Evolutionary conservation across 1,284 basidiomycete genomes (phyloP).

Genomic region (Trametes hirsuta): DNA sequence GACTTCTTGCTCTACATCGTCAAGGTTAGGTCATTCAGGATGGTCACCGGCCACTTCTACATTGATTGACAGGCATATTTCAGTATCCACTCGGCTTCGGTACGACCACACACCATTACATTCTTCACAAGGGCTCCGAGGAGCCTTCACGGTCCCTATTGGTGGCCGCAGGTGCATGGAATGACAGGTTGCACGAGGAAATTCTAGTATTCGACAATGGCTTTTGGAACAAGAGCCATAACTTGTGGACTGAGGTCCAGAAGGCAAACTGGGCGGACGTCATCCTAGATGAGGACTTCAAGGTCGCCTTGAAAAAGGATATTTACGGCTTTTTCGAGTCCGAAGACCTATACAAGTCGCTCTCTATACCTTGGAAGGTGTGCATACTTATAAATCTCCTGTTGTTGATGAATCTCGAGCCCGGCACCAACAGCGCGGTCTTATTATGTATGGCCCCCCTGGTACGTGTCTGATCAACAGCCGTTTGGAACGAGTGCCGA

Average conservation of each 20-base stretch:
- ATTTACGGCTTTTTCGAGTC: constrained; percentile 78
- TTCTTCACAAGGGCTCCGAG: constrained; percentile 66
- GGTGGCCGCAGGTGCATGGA: constrained; percentile 53
- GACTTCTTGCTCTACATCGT: constrained; percentile 52
- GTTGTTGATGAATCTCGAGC: not conserved
- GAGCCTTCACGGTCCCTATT: constrained; percentile 57
- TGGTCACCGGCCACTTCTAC: not conserved
- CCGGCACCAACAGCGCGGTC: constrained; percentile 54
- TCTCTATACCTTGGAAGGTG: constrained; percentile 85
- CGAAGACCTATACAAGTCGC: constrained; percentile 68
- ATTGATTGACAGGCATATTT: not conserved
- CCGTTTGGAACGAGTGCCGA: not conserved
- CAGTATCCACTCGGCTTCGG: constrained; percentile 51
- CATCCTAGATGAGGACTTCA: constrained; percentile 74
- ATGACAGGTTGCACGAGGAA: constrained; percentile 61
- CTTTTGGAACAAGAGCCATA: constrained; percentile 64
- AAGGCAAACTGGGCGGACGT: constrained; percentile 77
- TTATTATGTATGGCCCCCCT: constrained; percentile 76
- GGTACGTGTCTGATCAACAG: constrained; percentile 40
- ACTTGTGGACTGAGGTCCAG: constrained; percentile 71
- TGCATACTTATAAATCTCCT: not conserved
- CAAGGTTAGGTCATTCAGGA: constrained; percentile 35
- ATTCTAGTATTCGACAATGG: constrained; percentile 78
- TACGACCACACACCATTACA: constrained; percentile 43
- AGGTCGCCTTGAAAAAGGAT: constrained; percentile 68